A percentile compares a stretch with the other conserved stretches of the same genome.
phyloP scores from a whole-genome alignment of 768 basidiomycete genomes.

The Phylloporus sp. region DNA sequence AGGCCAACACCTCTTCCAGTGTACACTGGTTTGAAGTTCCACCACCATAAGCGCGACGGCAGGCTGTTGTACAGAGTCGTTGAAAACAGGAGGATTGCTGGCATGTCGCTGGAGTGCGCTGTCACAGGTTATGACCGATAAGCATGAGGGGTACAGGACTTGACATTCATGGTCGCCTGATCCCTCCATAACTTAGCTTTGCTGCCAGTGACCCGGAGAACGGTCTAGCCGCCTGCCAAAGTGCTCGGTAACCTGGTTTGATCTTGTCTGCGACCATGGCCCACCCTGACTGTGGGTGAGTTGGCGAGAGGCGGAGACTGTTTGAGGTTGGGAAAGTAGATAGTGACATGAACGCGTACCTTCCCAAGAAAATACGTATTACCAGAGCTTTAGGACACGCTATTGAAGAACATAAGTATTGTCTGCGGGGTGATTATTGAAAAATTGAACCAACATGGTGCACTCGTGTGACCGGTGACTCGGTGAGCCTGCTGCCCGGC shows the following conservation, averaged over 20 bases:
- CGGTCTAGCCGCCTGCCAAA: neutral
- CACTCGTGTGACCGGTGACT: neutral
- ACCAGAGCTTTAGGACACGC: too few relatives aligned
- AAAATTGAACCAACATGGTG: neutral
- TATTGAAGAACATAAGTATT: neutral
- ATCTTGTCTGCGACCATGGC: neutral
- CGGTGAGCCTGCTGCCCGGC: too few relatives aligned
- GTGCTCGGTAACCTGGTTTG: neutral
- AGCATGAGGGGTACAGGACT: neutral
- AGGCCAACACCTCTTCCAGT: neutral
- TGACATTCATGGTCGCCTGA: neutral
- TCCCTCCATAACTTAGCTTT: neutral
- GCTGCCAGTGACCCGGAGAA: neutral
- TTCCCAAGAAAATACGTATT: neutral
- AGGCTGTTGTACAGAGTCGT: neutral
- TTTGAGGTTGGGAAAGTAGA: too few relatives aligned
- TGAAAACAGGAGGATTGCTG: neutral
- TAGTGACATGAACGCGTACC: too few relatives aligned
- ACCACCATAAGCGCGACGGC: neutral
- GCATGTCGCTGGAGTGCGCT: neutral
- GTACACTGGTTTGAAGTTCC: neutral
- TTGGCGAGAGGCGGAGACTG: too few relatives aligned
- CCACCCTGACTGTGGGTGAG: neutral
- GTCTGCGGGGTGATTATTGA: neutral
- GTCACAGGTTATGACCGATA: neutral